These are phyloP conservation scores for Hysterangium stoloniferum DNA, from an alignment of 768 basidiomycete species.

Conservation along the genomic window DNA sequence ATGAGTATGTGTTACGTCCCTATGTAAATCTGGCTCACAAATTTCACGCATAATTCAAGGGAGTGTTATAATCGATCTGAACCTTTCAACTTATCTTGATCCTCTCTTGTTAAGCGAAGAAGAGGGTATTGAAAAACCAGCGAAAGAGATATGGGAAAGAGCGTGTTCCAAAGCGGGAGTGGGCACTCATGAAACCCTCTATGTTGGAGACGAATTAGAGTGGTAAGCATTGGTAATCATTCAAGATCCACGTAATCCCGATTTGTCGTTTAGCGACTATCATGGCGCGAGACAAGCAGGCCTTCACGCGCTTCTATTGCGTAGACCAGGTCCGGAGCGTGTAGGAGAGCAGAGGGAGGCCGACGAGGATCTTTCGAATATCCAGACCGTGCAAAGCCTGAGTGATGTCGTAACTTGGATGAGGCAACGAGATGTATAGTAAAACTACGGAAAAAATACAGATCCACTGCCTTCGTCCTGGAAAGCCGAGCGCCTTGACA, in stretches of 20 bases:
- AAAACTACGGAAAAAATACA: no score
- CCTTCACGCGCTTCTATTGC: constrained; percentile 49
- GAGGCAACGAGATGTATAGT: constrained; percentile 17
- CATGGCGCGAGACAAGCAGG: constrained; percentile 49
- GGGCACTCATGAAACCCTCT: constrained; percentile 40
- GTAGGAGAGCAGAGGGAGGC: constrained; percentile 38
- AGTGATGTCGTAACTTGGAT: constrained; percentile 32
- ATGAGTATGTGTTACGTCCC: constrained; percentile 43
- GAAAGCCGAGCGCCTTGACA: no score
- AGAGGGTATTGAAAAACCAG: constrained; percentile 63
- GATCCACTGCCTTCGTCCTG: no score
- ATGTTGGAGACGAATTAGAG: constrained; percentile 69
- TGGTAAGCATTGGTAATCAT: constrained; percentile 38
- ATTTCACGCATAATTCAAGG: constrained; percentile 21
- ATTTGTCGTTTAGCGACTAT: constrained; percentile 65
- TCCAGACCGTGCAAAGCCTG: constrained; percentile 32
- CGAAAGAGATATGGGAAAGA: constrained; percentile 46
- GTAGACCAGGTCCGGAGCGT: constrained; percentile 41
- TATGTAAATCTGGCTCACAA: neutral
- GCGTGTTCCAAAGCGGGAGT: constrained; percentile 32
- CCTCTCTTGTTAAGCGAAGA: constrained; percentile 65
- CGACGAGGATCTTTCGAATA: constrained; percentile 33
- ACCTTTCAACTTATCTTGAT: constrained; percentile 38
- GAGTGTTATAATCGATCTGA: constrained; percentile 52
- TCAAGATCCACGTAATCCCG: neutral